A percentile compares a stretch with the other conserved stretches of the same genome.
Evolutionary conservation across 371 early-diverging fungal genomes (phyloP).

Genomic region (Haplosporangium sp.): DNA sequence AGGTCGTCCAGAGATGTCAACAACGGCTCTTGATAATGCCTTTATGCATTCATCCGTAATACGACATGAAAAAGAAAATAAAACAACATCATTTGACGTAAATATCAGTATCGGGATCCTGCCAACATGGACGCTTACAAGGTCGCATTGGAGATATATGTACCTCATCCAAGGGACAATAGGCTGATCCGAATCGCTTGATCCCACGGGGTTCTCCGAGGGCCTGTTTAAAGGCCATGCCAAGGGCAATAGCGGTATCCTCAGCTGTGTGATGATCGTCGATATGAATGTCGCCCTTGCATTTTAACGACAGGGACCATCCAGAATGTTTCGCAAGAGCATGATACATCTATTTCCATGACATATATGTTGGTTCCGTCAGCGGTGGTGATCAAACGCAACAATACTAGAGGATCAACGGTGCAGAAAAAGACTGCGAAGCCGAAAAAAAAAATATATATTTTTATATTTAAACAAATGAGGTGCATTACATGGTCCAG

Average conservation of each 20-base stretch:
- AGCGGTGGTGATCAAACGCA: too few species aligned
- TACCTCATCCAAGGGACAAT: slow-evolving; percentile 95
- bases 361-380: too few species aligned
- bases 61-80: background rate
- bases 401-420: too few species aligned
- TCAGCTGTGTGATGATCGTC: slow-evolving; percentile 98
- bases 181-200: slow-evolving; percentile 93
- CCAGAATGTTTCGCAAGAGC: slow-evolving; percentile 95
- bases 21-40: slow-evolving; percentile 94
- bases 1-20: slow-evolving; percentile 97
- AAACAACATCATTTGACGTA: background rate
- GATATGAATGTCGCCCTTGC: slow-evolving; percentile 93
- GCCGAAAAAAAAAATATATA: too few species aligned
- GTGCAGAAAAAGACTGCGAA: background rate
- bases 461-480: too few species aligned
- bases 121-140: background rate
- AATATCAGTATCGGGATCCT: background rate
- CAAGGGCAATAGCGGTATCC: slow-evolving; percentile 94
- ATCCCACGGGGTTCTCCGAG: slow-evolving; percentile 93
- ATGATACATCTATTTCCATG: slow-evolving; percentile 95
- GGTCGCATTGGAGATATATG: background rate
- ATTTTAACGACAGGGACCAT: slow-evolving; percentile 84
- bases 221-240: slow-evolving; percentile 92
- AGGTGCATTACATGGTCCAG: slow-evolving; percentile 87
- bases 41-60: slow-evolving; percentile 39